A percentile compares a stretch with the other conserved stretches of the same genome.
phyloP scores from a whole-genome alignment of 2,329 filamentous ascomycete species.

The Aspergillus niger region DNA sequence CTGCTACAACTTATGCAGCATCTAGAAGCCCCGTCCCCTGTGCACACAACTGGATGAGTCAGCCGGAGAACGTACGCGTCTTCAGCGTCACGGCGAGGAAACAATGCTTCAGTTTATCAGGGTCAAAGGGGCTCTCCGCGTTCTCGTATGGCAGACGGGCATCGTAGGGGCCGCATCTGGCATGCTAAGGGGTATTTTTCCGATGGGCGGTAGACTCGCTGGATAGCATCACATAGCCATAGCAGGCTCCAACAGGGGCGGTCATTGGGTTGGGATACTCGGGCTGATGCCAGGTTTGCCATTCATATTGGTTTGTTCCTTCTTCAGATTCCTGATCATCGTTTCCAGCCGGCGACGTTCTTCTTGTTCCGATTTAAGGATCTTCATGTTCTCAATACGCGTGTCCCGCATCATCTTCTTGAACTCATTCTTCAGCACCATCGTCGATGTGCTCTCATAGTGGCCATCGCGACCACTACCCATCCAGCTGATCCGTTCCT shows the following conservation, averaged over 20 bases:
- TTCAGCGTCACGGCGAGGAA: no score
- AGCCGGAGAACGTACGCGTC: no score
- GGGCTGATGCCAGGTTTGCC: conserved; percentile 39
- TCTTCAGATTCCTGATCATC: conserved; percentile 56
- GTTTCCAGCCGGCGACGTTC: conserved; percentile 68
- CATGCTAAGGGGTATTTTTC: no score
- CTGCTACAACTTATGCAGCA: no score
- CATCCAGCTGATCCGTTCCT: conserved; percentile 68
- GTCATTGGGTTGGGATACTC: conserved; percentile 39
- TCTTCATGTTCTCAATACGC: conserved; percentile 65
- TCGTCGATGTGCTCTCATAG: conserved; percentile 64
- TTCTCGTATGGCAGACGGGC: no score
- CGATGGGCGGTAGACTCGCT: no score
- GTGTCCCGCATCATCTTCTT: conserved; percentile 80
- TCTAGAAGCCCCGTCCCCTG: no score
- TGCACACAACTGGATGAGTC: no score
- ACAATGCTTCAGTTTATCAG: no score
- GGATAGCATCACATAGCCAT: no score
- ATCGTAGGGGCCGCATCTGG: no score
- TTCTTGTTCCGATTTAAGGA: conserved; percentile 70
- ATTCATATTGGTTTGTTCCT: conserved; percentile 39
- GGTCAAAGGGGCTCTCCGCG: no score
- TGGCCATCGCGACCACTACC: conserved; percentile 51
- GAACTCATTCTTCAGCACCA: conserved; percentile 72
- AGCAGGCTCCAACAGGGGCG: conserved; percentile 8